Evolutionary conservation across 176 grass and related monocot species (phyloP), one percentile per base, ranked within the genome.

Genomic region (Cenchrus fungigraminus): DNA sequence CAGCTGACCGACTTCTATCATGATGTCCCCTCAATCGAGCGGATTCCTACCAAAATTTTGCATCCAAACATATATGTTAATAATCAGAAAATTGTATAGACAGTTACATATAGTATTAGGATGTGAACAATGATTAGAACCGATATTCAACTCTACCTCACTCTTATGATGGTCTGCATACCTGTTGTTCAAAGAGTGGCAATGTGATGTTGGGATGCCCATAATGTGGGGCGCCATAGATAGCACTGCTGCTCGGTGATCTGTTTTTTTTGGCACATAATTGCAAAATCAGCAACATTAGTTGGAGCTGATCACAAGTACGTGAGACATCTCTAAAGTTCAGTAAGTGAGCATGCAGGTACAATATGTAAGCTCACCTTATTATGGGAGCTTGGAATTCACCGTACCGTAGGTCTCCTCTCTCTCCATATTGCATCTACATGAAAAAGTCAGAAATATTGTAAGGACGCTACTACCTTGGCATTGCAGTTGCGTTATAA

Each of bases 1-100:
- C 90, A 55, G 85, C 76, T 5, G 85, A 95, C 31, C 58, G 88
- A 80, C 87, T 95, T 87, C 90, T 62, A 61, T 86, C 78, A 83
- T 90, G 87, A n/a, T 88, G 74, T 19, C 81, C 76, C 71, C 61
- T 91, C 56, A 84, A 69, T 58, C 70, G 46, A 37, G 76, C 43
- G 1, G 89, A 76, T 80, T 87, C 89, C 89, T 91, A 63, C 45
- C 4, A 61, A 87, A 63, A 37, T 44, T 13, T 83, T 83, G 40
- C 63, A 85, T 32, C 9, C 16, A 37, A 63, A 29, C 14, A 34
- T 51, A 32, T 40, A 40, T 40, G 37, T 74, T 50, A 44, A 68
- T 50, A 44, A 79, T 63, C 49, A 79, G 59, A 52, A 20, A 85
- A 76, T 17, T 69, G 75, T 47, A 70, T 25, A 86, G 65, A 88